Base-by-base conservation (phyloP, 352 stramenopile species). In the Pythium guiyangense region DNA sequence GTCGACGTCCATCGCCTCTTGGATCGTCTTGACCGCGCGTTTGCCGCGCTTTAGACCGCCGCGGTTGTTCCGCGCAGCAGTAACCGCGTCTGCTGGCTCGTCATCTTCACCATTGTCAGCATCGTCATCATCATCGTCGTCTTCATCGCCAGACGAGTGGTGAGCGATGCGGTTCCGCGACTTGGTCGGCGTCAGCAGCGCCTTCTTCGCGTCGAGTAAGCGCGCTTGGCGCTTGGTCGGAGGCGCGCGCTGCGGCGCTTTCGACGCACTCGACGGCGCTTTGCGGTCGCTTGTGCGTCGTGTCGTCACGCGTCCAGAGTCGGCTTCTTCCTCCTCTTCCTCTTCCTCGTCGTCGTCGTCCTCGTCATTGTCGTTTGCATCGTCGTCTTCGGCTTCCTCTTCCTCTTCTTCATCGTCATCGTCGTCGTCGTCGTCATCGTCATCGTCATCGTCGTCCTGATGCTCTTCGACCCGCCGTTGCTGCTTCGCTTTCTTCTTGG, bases 361-460 rank as follows among this genome's bases (percentile, higher is more conserved):
- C 2, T 44, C 66, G 9, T 61, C 59, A 12, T 65, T 48, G 0
- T 66, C 61, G 0, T 60, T 44, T 0, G 67, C 50, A 1, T 70
- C 54, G 1, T 65, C 55, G 14, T 57, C 52, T 3, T 62, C 44
- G 11, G 65, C 55, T 1, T 70, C 55, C 0, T 69, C 65, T 0
- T 67, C 57, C 3, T 67, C 66, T 0, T 70, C 62, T 0, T 64
- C 52, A 1, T 68, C 61, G 12, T 77, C 61, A 0, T 57, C 51
- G 12, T 77, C 53, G 3, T 68, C 62, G 2, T 69, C 67, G 15
- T 74, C 65, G 15, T 75, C 63, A 5, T 73, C 70, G 6, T 81
- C 69, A 9, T 72, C 68, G 4, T 79, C 66, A 0, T 71, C 71
- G 0, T 82, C 74, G 0, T 83, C 77, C 0, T 85, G 74, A 0